Conservation (phyloP, 2,329 filamentous ascomycete genomes). For the Fusarium oligoseptatum region DNA sequence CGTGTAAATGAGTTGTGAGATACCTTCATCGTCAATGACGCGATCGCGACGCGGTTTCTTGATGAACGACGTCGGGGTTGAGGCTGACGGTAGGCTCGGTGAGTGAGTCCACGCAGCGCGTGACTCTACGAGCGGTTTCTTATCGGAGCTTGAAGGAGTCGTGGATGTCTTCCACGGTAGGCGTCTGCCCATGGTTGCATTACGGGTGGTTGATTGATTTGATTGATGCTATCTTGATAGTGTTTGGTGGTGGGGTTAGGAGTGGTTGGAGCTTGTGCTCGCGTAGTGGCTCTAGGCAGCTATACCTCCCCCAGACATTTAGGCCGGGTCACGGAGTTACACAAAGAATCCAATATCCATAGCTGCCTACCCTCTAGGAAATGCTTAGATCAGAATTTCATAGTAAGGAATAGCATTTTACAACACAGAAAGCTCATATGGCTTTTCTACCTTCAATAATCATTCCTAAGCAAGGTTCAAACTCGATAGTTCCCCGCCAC, state of each 20-base stretch:
- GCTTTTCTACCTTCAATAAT: background rate
- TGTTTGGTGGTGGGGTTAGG: slow-evolving; percentile 17
- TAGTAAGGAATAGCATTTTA: background rate
- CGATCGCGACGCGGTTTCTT: slow-evolving; percentile 39
- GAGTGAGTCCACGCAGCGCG: slow-evolving; percentile 2
- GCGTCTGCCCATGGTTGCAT: slow-evolving; percentile 61
- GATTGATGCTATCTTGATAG: slow-evolving; percentile 6
- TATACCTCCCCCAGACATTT: background rate
- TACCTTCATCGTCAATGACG: slow-evolving; percentile 45
- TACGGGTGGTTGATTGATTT: slow-evolving; percentile 14
- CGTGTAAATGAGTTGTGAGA: background rate
- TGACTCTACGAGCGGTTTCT: slow-evolving; percentile 20
- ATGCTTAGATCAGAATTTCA: background rate
- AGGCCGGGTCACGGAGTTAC: background rate
- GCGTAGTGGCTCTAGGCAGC: background rate
- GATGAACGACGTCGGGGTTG: slow-evolving; percentile 17
- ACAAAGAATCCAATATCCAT: background rate
- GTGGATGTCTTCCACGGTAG: slow-evolving; percentile 63
- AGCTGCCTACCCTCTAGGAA: background rate
- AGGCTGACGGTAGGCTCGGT: slow-evolving; percentile 10
- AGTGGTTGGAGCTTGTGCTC: background rate
- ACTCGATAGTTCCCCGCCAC: background rate
- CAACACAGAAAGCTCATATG: background rate
- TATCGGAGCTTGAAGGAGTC: slow-evolving; percentile 16
- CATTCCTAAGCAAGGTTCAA: background rate